A percentile compares a stretch with the other conserved stretches of the same genome.
Evolutionary conservation across 1,284 basidiomycete species (phyloP).

Genomic region (Ustilago tritici): DNA sequence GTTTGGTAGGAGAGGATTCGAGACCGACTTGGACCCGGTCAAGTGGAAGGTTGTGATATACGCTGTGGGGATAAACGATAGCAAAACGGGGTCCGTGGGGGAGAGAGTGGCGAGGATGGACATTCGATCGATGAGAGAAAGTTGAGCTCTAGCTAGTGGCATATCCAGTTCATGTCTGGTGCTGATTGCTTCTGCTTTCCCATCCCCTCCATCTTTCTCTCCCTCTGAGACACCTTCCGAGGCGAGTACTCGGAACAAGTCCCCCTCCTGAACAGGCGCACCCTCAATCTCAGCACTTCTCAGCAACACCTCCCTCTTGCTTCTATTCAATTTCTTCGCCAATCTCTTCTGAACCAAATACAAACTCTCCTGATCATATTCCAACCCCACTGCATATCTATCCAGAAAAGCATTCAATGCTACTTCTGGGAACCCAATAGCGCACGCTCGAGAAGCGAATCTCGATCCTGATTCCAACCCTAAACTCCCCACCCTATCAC

Average conservation of each 20-base stretch:
- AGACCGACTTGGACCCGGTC: not conserved
- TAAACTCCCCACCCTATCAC: conserved; percentile 33
- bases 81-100: conserved; percentile 15
- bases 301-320: conserved; percentile 22
- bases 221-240: not conserved
- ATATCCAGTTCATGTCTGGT: conserved; percentile 30
- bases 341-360: conserved; percentile 24
- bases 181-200: conserved; percentile 29
- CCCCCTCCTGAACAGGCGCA: conserved; percentile 22
- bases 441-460: conserved; percentile 13
- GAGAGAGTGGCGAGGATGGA: conserved; percentile 22
- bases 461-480: conserved; percentile 13
- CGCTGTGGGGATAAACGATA: conserved; percentile 24
- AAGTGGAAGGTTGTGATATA: conserved; percentile 37
- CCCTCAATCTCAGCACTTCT: conserved; percentile 24
- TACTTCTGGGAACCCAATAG: conserved; percentile 27
- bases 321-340: conserved; percentile 15
- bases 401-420: conserved; percentile 43
- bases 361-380: conserved; percentile 28
- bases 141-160: conserved; percentile 32
- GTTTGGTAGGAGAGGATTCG: conserved; percentile 25
- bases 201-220: conserved; percentile 12
- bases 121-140: conserved; percentile 47
- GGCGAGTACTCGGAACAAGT: conserved; percentile 22
- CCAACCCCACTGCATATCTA: conserved; percentile 35